Percentiles rank a stretch among this genome's conserved stretches.
Evolutionary conservation across 2,329 filamentous ascomycete genomes (phyloP).

Genomic region (Ilyonectria sp.): DNA sequence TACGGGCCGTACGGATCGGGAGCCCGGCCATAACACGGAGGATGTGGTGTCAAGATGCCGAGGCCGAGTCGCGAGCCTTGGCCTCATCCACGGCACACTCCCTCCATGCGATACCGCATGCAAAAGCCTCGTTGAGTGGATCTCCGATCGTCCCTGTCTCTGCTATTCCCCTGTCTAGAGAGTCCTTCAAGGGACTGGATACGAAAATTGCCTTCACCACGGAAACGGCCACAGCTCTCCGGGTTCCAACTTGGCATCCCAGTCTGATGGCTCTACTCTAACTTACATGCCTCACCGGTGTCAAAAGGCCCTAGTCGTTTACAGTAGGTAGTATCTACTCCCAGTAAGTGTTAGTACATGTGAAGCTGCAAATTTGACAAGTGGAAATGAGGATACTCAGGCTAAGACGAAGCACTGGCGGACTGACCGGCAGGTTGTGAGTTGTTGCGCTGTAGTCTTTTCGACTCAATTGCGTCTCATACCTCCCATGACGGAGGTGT

Average conservation of each 20-base stretch:
- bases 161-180: not conserved
- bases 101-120: not conserved
- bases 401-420: too few relatives aligned
- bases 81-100: not conserved
- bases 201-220: not conserved
- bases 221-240: not conserved
- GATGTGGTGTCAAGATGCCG: not conserved
- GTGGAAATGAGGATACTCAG: too few relatives aligned
- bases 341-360: too few relatives aligned
- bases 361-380: too few relatives aligned
- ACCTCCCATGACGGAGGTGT: too few relatives aligned
- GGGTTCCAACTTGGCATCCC: not conserved
- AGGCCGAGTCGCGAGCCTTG: conserved; percentile 3
- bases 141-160: not conserved
- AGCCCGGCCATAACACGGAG: not conserved
- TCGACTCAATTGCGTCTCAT: too few relatives aligned
- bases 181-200: not conserved
- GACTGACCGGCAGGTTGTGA: too few relatives aligned
- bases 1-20: not conserved
- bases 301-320: too few relatives aligned
- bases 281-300: not conserved
- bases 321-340: too few relatives aligned
- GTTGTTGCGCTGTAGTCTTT: too few relatives aligned
- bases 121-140: not conserved
- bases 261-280: not conserved